Evolutionary conservation across 2,329 filamentous ascomycete species (phyloP), one percentile per base, ranked within the genome.

Genomic region (Xylaria multiplex): DNA sequence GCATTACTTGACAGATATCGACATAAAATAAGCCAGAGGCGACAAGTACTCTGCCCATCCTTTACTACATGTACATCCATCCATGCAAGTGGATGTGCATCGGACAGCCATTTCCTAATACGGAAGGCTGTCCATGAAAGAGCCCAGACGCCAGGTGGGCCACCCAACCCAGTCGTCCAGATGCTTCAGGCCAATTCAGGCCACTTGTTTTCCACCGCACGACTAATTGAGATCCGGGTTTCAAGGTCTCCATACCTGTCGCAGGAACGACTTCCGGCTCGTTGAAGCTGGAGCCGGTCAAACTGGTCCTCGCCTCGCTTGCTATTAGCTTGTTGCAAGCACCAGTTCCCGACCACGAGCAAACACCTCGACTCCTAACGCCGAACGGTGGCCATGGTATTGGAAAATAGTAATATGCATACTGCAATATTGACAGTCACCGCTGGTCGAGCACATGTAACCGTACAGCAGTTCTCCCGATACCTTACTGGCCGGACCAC

Each of bases 211-310:
- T 27, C 16, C 19, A 42, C 46, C 22, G 6, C 46, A 40, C 11
- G 35, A 37, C 68, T 71, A 68, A 65, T 67, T 61, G 32, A 50
- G 43, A 69, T 71, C 64, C 66, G 67, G 69, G 63, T 69, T 70
- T 58, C 69, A 67, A 69, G 52, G 67, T 70, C 68, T 53, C 71
- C 71, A 68, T 71, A 70, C 42, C 65, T 58, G 66, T 65, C 67
- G 59, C 71, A 69, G 73, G 73, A 72, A 73, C 73, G 69, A 40
- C 66, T 72, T 74, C 72, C 73, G 73, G 71, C 69, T 75, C 72
- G 71, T 67, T 63, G 70, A 63, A 60, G 63, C 66, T 53, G 40
- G 59, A 49, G 53, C 52, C 40, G 52, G 45, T 49, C 40, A 42
- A 16, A 19, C 52, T 22, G 27, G 22, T 32, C 40, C 43, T 57